These are phyloP conservation scores for Plenodomus lindquistii DNA, from an alignment of 2,329 filamentous ascomycete species.

Conservation along the genomic window DNA sequence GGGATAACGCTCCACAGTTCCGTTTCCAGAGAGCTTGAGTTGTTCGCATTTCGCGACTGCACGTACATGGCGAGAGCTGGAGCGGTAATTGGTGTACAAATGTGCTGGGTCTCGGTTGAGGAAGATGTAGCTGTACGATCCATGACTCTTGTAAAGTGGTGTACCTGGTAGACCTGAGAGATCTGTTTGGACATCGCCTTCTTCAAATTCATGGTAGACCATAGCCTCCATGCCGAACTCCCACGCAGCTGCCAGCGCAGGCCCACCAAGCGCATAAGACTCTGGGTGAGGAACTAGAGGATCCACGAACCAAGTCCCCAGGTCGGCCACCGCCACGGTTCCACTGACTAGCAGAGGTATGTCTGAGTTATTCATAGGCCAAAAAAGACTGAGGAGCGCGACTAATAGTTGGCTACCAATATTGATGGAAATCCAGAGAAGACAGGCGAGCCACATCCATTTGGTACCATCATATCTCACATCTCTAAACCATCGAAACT, in stretches of 20 bases:
- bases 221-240: constrained; percentile 34
- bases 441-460: constrained; percentile 40
- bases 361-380: constrained; percentile 37
- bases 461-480: constrained; percentile 35
- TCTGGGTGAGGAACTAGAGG: not conserved
- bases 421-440: constrained; percentile 38
- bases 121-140: constrained; percentile 35
- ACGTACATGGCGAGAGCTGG: constrained; percentile 26
- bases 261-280: not conserved
- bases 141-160: constrained; percentile 28
- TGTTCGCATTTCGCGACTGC: constrained; percentile 26
- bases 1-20: not conserved
- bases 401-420: constrained; percentile 41
- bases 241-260: constrained; percentile 32
- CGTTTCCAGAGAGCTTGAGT: constrained; percentile 15
- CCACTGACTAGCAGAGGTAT: constrained; percentile 32
- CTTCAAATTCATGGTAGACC: constrained; percentile 23
- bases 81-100: constrained; percentile 32
- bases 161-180: constrained; percentile 27
- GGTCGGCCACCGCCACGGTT: constrained; percentile 30
- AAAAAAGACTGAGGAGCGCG: constrained; percentile 39
- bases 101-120: constrained; percentile 38
- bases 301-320: constrained; percentile 27
- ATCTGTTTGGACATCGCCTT: constrained; percentile 19
- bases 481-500: constrained; percentile 34